These are phyloP conservation scores for Trichosanthes cucumerina DNA, from an alignment of 306 rosid species.

Conservation along the genomic window DNA sequence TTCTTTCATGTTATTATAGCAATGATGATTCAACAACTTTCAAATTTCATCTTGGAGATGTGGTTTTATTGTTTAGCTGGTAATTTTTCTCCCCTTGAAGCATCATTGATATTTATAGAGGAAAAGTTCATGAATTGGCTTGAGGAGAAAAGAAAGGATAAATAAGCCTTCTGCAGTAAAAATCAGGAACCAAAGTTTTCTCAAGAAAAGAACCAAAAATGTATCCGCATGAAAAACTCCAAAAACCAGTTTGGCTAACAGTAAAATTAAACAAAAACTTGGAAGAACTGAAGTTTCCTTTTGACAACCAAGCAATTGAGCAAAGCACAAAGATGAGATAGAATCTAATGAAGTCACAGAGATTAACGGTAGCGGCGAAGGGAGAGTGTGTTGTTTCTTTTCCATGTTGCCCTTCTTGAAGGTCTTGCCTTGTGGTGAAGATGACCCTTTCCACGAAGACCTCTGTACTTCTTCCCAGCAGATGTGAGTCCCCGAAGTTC, in stretches of 20 bases:
- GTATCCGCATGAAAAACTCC: neutral
- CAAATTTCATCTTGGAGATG: too few relatives aligned
- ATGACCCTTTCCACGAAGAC: constrained; percentile 74
- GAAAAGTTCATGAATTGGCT: neutral
- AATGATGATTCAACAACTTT: neutral
- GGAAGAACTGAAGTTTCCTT: neutral
- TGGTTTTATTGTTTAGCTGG: too few relatives aligned
- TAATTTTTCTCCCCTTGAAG: too few relatives aligned
- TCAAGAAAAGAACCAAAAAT: neutral
- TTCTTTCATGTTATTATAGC: too few relatives aligned
- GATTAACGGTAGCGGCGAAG: constrained; percentile 72
- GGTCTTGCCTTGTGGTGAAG: constrained; percentile 53
- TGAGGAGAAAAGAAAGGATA: neutral
- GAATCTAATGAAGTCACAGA: neutral
- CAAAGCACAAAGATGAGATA: neutral
- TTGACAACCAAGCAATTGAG: neutral
- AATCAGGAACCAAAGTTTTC: neutral
- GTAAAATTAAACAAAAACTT: constrained; percentile 1
- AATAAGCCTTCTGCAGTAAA: neutral
- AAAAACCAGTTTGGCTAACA: neutral
- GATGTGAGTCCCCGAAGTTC: constrained; percentile 80
- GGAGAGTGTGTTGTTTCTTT: constrained; percentile 75
- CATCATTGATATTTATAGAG: neutral
- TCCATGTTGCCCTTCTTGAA: constrained; percentile 85
- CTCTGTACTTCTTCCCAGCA: constrained; percentile 75